Evolutionary conservation across 257 asterid species (phyloP).

Genomic region (Ilex asprella): DNA sequence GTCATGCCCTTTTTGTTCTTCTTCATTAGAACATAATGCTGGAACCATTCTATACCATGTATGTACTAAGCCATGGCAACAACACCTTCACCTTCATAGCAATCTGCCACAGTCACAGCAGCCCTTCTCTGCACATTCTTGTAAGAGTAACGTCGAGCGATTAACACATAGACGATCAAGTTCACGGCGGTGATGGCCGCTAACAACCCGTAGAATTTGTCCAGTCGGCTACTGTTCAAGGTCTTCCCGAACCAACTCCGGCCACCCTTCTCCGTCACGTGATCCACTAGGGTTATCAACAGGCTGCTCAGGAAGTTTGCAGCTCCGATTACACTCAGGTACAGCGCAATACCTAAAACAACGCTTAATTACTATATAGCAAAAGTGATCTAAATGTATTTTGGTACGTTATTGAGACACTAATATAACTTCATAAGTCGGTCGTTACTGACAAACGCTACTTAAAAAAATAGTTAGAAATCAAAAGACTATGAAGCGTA

Average conservation of each 20-base stretch:
- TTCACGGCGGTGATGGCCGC: slow-evolving; percentile 46
- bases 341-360: slow-evolving; percentile 43
- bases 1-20: too few relatives aligned
- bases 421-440: too few relatives aligned
- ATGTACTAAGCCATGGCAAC: slow-evolving; percentile 22
- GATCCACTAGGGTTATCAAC: slow-evolving; percentile 62
- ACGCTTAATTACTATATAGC: too few relatives aligned
- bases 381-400: too few relatives aligned
- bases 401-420: too few relatives aligned
- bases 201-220: slow-evolving; percentile 42
- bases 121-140: slow-evolving; percentile 50
- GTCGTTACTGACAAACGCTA: too few relatives aligned
- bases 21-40: too few relatives aligned
- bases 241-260: slow-evolving; percentile 51
- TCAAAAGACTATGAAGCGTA: too few relatives aligned
- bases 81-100: slow-evolving; percentile 21
- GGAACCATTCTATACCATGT: too few relatives aligned
- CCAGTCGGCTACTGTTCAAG: slow-evolving; percentile 35
- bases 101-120: slow-evolving; percentile 41
- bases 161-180: slow-evolving; percentile 33
- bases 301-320: slow-evolving; percentile 61
- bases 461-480: too few relatives aligned
- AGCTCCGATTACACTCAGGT: slow-evolving; percentile 64
- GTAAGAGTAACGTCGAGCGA: slow-evolving; percentile 54
- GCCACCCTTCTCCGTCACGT: slow-evolving; percentile 39